Conservation (phyloP, 805 yeast genomes). For the Candida morakotiae region DNA sequence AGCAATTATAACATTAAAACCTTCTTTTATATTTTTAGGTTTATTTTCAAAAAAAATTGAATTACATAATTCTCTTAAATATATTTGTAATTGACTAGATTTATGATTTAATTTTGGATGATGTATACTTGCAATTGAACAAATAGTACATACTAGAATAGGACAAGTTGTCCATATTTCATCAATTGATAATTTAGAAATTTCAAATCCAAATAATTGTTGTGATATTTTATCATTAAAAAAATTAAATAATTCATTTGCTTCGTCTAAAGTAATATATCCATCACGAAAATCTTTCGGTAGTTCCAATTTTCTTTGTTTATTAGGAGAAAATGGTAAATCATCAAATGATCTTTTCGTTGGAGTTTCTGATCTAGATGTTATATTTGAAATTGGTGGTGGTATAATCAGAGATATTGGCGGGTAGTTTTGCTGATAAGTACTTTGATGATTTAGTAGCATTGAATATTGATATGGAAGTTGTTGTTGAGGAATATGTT, state of each 20-base stretch:
- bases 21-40: conserved; percentile 43
- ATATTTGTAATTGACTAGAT: conserved; percentile 22
- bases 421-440: neutral
- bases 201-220: conserved; percentile 63
- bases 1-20: conserved; percentile 59
- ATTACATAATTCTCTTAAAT: conserved; percentile 32
- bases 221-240: conserved; percentile 56
- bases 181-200: conserved; percentile 46
- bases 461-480: conserved; percentile 2
- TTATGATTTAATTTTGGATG: conserved; percentile 40
- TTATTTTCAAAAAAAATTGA: conserved; percentile 31
- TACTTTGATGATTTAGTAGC: neutral
- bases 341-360: neutral
- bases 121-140: conserved; percentile 61
- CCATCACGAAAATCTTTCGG: conserved; percentile 33
- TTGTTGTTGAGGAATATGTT: conserved; percentile 11
- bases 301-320: conserved; percentile 3
- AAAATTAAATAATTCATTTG: conserved; percentile 45
- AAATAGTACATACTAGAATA: conserved; percentile 53
- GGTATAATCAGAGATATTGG: no score
- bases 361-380: neutral
- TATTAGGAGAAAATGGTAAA: neutral
- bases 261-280: conserved; percentile 35
- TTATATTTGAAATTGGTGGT: conserved; percentile 1
- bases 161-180: conserved; percentile 54